These are phyloP conservation scores for Cladobotryum protrusum DNA, from an alignment of 2,329 filamentous ascomycete species.

Conservation along the genomic window DNA sequence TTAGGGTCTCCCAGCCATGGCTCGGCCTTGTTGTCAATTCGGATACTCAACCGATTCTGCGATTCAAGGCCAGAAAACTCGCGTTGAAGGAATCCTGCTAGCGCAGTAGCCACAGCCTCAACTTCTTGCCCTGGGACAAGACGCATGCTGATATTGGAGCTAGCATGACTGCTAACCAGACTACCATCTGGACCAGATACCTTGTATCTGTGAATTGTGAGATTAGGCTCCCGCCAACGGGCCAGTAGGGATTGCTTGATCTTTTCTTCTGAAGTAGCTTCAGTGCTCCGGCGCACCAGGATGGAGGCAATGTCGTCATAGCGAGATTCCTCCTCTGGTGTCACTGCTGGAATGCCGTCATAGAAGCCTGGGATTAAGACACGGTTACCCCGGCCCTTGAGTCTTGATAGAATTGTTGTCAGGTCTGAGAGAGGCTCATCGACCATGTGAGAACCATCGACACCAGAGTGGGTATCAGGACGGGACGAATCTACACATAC, in stretches of 20 bases:
- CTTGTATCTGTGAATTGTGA: conserved; percentile 90
- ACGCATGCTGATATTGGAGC: conserved; percentile 80
- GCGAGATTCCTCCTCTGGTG: conserved; percentile 66
- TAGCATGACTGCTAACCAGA: conserved; percentile 84
- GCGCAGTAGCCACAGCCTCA: conserved; percentile 61
- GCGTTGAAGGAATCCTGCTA: conserved; percentile 61
- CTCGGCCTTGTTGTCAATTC: conserved; percentile 88
- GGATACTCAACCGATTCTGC: conserved; percentile 72
- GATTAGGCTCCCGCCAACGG: conserved; percentile 87
- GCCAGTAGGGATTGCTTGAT: conserved; percentile 84
- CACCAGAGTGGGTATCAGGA: conserved; percentile 89
- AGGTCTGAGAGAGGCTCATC: conserved; percentile 91
- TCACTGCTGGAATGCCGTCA: conserved; percentile 71
- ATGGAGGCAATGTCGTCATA: conserved; percentile 81
- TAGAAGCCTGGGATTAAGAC: conserved; percentile 87
- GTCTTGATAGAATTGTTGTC: conserved; percentile 70
- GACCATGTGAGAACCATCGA: conserved; percentile 87
- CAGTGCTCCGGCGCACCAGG: conserved; percentile 64
- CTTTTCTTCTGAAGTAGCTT: conserved; percentile 52
- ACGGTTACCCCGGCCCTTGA: conserved; percentile 74
- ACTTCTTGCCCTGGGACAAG: conserved; percentile 92
- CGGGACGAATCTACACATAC: conserved; percentile 79
- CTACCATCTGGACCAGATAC: conserved; percentile 89
- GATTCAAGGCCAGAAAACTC: conserved; percentile 72
- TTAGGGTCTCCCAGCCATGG: conserved; percentile 91